phyloP scores from a whole-genome alignment of 805 yeast species.

The Metschnikowia lochheadii region DNA sequence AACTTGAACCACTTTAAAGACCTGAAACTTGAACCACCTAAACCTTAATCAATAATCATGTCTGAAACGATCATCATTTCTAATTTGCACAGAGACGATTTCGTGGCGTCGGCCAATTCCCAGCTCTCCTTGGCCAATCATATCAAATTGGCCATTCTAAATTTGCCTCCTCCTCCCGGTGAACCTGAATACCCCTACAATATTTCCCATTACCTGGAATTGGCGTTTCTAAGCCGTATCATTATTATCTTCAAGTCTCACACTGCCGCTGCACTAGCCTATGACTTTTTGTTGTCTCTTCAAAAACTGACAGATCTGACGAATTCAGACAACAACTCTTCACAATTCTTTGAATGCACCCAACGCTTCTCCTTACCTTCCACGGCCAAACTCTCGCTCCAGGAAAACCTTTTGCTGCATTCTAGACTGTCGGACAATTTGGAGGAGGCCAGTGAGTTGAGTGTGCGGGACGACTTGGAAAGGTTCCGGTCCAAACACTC shows the following conservation, averaged over 20 bases:
- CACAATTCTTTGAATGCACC: too few species aligned
- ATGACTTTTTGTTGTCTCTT: constrained; percentile 17
- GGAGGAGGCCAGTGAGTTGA: constrained; percentile 18
- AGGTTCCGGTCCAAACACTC: constrained; percentile 23
- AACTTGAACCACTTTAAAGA: too few species aligned
- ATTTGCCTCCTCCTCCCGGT: constrained; percentile 14
- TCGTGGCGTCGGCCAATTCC: constrained; percentile 17
- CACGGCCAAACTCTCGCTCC: constrained; percentile 29
- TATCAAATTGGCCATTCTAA: constrained; percentile 30
- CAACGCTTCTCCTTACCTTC: constrained; percentile 11
- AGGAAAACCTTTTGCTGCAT: constrained; percentile 35
- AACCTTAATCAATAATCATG: neutral
- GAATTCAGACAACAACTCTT: too few species aligned
- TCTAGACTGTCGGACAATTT: constrained; percentile 28
- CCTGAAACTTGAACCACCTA: too few species aligned
- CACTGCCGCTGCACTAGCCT: constrained; percentile 24
- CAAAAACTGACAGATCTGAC: neutral
- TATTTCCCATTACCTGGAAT: constrained; percentile 35
- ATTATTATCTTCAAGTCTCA: constrained; percentile 35
- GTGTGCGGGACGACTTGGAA: constrained; percentile 20
- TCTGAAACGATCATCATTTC: constrained; percentile 33
- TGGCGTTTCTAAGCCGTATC: constrained; percentile 36
- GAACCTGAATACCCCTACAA: constrained; percentile 19
- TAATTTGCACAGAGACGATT: constrained; percentile 30
- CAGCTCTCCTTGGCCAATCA: constrained; percentile 31